Conservation (phyloP, 768 basidiomycete species). For the Leccinum rimulosum region DNA sequence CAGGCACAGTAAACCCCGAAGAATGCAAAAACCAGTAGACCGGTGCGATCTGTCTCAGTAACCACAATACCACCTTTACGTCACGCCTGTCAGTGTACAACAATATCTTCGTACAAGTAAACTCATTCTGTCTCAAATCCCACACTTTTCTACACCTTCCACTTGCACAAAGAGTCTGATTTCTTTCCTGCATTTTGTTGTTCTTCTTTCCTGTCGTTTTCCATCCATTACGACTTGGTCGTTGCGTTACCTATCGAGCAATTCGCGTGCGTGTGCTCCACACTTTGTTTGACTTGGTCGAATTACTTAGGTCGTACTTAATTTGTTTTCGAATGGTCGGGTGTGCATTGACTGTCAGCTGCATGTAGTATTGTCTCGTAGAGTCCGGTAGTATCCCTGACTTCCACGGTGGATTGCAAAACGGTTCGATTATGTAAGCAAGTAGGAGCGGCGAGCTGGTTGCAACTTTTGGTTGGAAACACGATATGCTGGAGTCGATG, state of each 20-base stretch:
- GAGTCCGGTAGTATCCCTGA: not conserved
- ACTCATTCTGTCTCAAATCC: conserved; percentile 11
- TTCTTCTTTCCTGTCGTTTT: not conserved
- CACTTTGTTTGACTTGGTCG: conserved; percentile 12
- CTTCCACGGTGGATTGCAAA: no score
- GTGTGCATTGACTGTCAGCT: not conserved
- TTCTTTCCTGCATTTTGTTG: not conserved
- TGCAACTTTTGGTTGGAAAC: no score
- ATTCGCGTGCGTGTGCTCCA: conserved; percentile 11
- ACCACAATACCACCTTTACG: conserved; percentile 19
- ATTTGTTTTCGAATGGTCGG: conserved; percentile 16
- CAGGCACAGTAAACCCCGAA: conserved; percentile 55
- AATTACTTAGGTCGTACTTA: conserved; percentile 21
- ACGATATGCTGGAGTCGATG: no score
- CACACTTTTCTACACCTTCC: not conserved
- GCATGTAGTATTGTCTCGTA: not conserved
- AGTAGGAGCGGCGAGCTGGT: no score
- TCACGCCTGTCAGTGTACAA: conserved; percentile 10
- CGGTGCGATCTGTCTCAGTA: conserved; percentile 11
- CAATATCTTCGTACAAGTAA: conserved; percentile 17
- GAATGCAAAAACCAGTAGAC: conserved; percentile 91
- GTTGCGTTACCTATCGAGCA: conserved; percentile 11
- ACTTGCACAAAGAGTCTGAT: conserved; percentile 1
- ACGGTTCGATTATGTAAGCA: no score
- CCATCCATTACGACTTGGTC: conserved; percentile 10